Base-by-base conservation (phyloP, 2,329 filamentous ascomycete genomes). In the Hysterium pulicare region DNA sequence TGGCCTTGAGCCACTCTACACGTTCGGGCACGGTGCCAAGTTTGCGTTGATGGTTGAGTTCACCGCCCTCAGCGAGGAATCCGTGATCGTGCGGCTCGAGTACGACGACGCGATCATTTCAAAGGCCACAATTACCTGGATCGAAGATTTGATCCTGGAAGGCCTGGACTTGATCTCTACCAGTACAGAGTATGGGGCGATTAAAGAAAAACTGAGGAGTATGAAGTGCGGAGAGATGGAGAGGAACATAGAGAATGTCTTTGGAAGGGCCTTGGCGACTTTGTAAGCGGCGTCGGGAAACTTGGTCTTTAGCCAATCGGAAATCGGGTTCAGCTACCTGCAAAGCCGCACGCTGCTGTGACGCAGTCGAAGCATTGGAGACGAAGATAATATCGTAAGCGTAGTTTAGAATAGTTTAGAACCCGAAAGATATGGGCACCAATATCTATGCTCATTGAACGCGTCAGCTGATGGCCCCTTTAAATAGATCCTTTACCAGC, bases 11-110 rank as follows among this genome's bases (percentile, higher is more conserved):
- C 43, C 38, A 19, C 41, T 45, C 7, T 30, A 39, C 10, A 38
- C 41, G 11, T 53, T 34, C 34, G 15, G 42, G 11, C 33, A 55
- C 16, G 54, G 54, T 6, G 34, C 54, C 19, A 57, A 57, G 40
- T 57, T 57, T 33, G 38, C 37, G 17, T 17, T 53, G n/a, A 28
- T 55, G 26, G 44, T 48, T 31, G 54, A 57, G 49, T 56, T 47
- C 32, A 38, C 30, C 7, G 47, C 39, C n/a, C 13, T 41, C 5
- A 20, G 21, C 13, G 47, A 42, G 11, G 36, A 39, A 7, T 21
- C 10, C 11, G 26, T 48, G 22, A 30, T 41, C 9, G 15, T 50
- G 26, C 22, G 47, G 7, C 19, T 47, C 15, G 47, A 50, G 37
- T 50, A 50, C n/a, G n/a, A n/a, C n/a, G n/a, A n/a, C n/a, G n/a